Evolutionary conservation across 2,329 filamentous ascomycete species (phyloP).

Genomic region (Ceratocystis ficicola): DNA sequence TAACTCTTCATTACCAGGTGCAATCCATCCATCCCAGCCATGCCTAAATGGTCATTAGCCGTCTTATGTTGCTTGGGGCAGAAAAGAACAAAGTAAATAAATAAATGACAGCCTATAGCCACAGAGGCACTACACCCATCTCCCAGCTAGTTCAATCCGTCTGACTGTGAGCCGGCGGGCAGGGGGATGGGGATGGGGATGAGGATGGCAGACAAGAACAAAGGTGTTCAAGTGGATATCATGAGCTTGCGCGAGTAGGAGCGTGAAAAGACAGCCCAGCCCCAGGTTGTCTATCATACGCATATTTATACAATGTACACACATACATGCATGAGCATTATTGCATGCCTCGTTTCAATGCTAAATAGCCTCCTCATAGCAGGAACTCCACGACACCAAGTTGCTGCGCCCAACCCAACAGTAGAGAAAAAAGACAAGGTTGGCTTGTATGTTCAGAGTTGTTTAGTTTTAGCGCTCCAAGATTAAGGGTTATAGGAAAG

Average conservation of each 20-base stretch:
- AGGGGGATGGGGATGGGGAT: not conserved
- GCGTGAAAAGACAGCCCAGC: not conserved
- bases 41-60: not conserved
- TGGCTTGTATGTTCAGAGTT: not conserved
- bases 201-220: not conserved
- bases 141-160: not conserved
- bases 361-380: not conserved
- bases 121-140: not conserved
- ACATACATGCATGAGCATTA: not conserved
- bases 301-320: not conserved
- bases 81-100: constrained; percentile 2
- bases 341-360: not conserved
- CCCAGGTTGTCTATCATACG: not conserved
- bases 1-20: not conserved
- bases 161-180: not conserved
- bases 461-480: not conserved
- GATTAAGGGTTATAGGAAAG: not conserved
- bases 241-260: not conserved
- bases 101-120: not conserved
- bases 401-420: not conserved
- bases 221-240: not conserved
- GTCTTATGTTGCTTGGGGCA: not conserved
- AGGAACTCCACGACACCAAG: not conserved
- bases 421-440: not conserved
- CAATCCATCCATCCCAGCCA: not conserved